A percentile compares a stretch with the other conserved stretches of the same genome.
Conservation (phyloP, 2,329 filamentous ascomycete genomes). For the Cadophora sp. region DNA sequence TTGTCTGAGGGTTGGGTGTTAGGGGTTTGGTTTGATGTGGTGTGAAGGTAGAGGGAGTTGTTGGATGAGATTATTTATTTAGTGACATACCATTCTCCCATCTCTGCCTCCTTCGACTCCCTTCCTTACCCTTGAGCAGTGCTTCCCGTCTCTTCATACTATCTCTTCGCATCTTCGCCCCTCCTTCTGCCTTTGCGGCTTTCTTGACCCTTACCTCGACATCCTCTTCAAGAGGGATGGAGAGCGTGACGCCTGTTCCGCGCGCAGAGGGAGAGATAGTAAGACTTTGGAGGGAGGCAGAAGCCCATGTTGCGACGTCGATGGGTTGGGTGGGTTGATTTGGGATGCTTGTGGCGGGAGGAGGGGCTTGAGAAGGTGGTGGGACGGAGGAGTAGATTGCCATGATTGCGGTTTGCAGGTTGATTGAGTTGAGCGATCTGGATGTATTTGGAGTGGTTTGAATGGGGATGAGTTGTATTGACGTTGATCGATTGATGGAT, state of each 20-base stretch:
- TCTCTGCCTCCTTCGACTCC: conserved; percentile 81
- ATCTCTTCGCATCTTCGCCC: conserved; percentile 57
- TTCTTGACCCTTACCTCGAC: conserved; percentile 11
- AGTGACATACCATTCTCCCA: conserved; percentile 87
- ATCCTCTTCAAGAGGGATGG: conserved; percentile 73
- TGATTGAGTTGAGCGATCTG: background rate
- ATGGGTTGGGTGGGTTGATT: conserved; percentile 42
- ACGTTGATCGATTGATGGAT: background rate
- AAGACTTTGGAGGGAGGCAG: conserved; percentile 60
- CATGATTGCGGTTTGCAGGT: conserved; percentile 46
- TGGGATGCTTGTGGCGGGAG: conserved; percentile 31
- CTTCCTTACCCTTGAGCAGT: conserved; percentile 87
- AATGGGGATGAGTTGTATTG: background rate
- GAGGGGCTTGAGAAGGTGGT: conserved; percentile 49
- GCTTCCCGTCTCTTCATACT: conserved; percentile 56
- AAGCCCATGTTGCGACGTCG: conserved; percentile 72
- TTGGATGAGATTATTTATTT: background rate
- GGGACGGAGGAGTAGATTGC: conserved; percentile 61
- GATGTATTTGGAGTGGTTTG: background rate
- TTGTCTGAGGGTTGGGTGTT: conserved; percentile 64
- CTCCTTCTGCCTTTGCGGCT: conserved; percentile 32
- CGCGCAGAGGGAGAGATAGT: conserved; percentile 61
- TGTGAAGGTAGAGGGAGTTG: background rate
- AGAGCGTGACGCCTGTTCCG: conserved; percentile 68
- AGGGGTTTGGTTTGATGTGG: background rate